Evolutionary conservation across 1,139 yeast genomes (phyloP), one percentile per base, ranked within the genome.

Genomic region (Geotrichum europaeum): DNA sequence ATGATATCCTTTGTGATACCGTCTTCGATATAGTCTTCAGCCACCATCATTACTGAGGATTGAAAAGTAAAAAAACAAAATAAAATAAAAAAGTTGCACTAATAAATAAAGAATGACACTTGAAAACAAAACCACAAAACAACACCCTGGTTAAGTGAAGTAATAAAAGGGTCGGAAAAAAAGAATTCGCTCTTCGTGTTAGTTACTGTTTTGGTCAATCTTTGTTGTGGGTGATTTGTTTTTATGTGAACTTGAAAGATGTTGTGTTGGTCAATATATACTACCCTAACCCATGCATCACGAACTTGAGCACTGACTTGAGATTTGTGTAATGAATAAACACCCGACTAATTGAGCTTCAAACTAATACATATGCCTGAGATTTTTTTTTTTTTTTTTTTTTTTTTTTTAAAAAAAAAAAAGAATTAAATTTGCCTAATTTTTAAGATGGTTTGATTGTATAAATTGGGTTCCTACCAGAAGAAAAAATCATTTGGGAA

Each of bases 1-100:
- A 56, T 50, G 36, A 61, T 61, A 54, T 56, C 60, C 52, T 61
- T 57, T 4, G 60, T 28, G 7, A 56, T 55, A 34, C 56, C 56
- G 40, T 61, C 63, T 52, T 61, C 63, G 7, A 50, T 45, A 3
- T 40, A 24, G 13, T 58, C 63, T 24, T 52, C 61, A 3, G 55
- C 54, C 18, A 49, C 57, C 20, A 22, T 40, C 47, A 40, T 40
- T 40, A 5, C 9, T 40, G 22, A 40, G 47, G n/a, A 40, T n/a
- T 5, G 4, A 40, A 5, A 13, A 13, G 45, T 15, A 36, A 13
- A 15, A 13, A 36, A 3, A 5, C 43, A n/a, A 36, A 13, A 15
- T 2, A 13, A 13, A 36, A 13, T 3, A 36, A 13, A 4, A 40
- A 4, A n/a, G 9, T 40, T 40, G 47, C 18, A 15, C 47, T 5